Conservation (phyloP, 1,139 yeast species). For the Zygotorulaspora mrakii region DNA sequence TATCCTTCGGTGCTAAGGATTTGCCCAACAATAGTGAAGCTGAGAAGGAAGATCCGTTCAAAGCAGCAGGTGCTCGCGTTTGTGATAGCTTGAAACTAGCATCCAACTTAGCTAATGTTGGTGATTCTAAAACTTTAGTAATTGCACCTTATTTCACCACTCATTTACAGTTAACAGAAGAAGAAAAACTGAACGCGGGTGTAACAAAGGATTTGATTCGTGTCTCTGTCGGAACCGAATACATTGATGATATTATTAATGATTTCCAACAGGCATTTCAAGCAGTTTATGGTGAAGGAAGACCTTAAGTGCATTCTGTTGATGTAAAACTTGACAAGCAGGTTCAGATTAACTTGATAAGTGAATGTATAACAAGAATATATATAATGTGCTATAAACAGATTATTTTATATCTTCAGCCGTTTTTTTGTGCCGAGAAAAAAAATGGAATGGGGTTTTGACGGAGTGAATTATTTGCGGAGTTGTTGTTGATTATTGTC, state of each 20-base stretch:
- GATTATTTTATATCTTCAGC: no score
- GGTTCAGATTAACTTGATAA: no score
- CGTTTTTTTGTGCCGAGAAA: no score
- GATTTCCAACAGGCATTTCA: constrained; percentile 83
- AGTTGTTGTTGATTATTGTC: no score
- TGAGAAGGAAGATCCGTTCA: constrained; percentile 51
- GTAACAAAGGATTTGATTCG: constrained; percentile 85
- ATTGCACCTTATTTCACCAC: constrained; percentile 96
- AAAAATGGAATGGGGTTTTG: no score
- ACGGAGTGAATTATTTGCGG: no score
- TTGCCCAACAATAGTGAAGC: constrained; percentile 42
- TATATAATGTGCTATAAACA: no score
- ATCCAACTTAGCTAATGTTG: constrained; percentile 92
- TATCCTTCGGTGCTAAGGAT: constrained; percentile 83
- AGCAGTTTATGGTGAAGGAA: constrained; percentile 42
- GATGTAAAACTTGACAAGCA: background rate
- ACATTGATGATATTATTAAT: constrained; percentile 79
- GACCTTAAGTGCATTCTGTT: constrained; percentile 12
- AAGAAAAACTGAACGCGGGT: constrained; percentile 77
- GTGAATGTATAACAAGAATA: no score
- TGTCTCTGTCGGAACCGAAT: constrained; percentile 86
- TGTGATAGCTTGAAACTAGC: constrained; percentile 81
- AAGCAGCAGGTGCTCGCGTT: constrained; percentile 73
- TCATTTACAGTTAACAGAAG: constrained; percentile 82
- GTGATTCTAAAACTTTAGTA: constrained; percentile 91